phyloP scores from a whole-genome alignment of 768 basidiomycete genomes.

The Leccinum aurantiacum region DNA sequence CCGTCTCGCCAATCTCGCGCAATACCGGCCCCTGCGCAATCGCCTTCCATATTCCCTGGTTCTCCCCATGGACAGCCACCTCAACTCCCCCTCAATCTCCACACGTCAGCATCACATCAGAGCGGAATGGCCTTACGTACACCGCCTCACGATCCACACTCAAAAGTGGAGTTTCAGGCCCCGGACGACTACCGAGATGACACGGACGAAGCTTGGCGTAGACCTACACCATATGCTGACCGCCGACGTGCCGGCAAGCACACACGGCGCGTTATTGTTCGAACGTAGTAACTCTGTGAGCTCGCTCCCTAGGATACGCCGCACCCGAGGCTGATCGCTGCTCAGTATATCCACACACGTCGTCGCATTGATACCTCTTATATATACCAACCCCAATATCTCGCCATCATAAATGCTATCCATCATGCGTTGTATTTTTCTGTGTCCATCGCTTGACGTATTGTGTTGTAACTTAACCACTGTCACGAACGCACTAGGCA shows the following conservation, averaged over 20 bases:
- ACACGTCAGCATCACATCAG: constrained; percentile 27
- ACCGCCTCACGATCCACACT: constrained; percentile 45
- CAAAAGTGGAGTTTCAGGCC: constrained; percentile 32
- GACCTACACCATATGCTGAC: constrained; percentile 72
- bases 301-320: background rate
- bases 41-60: constrained; percentile 29
- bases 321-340: background rate
- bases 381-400: constrained; percentile 20
- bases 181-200: constrained; percentile 56
- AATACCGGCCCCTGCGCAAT: constrained; percentile 26
- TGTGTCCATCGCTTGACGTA: constrained; percentile 10
- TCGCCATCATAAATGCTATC: constrained; percentile 23
- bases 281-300: constrained; percentile 29
- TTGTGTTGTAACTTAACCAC: constrained; percentile 16
- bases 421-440: constrained; percentile 25
- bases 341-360: constrained; percentile 6
- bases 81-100: constrained; percentile 37
- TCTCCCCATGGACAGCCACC: constrained; percentile 34
- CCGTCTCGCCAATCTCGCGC: constrained; percentile 30
- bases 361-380: constrained; percentile 24
- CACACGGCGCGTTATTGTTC: constrained; percentile 68
- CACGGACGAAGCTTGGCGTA: constrained; percentile 68
- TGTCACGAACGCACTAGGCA: background rate
- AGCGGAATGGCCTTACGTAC: constrained; percentile 39
- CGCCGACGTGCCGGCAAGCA: constrained; percentile 79